Evolutionary conservation across 139 green algal species (phyloP), one percentile per base, ranked within the genome.

Genomic region (Astrephomene gubernaculifera): DNA sequence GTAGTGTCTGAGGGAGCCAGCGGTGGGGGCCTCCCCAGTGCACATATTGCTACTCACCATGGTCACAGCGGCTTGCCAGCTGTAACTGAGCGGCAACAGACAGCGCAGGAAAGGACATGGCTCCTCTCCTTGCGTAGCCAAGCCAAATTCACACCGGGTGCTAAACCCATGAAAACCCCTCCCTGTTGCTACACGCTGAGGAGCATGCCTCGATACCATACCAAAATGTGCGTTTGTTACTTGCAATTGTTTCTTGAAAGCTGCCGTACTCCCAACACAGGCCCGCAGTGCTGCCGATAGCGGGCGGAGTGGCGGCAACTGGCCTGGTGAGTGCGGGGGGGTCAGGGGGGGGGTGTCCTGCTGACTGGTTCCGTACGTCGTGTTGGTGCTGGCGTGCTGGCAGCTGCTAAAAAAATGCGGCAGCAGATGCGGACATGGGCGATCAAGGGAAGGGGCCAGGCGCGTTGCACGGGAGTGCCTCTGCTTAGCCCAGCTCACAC

Each of bases 201-300:
- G 57, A 67, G 57, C 57, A 22, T 29, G 57, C 27, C 22, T 22
- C 27, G 19, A 29, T 67, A 31, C 49, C 17, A 12, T 57, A 25
- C 49, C 49, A 57, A n/a, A n/a, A n/a, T n/a, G n/a, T 57, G 49
- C 49, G 14, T 57, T 57, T 12, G 14, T 57, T 57, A 17, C 17
- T 57, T 57, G 49, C 49, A 17, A 17, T 17, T 57, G 49, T 57
- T 57, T 12, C 17, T 57, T 25, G 17, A 57, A 12, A 12, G 12
- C 14, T 57, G 49, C n/a, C n/a, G n/a, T n/a, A n/a, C n/a, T n/a
- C n/a, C n/a, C n/a, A n/a, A 57, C 17, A 22, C 63, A 84, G 78
- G 78, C 83, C 83, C 19, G 83, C 80, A 63, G 57, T 90, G n/a
- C 10, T 78, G 53, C 83, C 8, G 53, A 86, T 78, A 79, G 87